phyloP scores from a whole-genome alignment of 768 basidiomycete genomes.

The Sistotremastrum suecicum region DNA sequence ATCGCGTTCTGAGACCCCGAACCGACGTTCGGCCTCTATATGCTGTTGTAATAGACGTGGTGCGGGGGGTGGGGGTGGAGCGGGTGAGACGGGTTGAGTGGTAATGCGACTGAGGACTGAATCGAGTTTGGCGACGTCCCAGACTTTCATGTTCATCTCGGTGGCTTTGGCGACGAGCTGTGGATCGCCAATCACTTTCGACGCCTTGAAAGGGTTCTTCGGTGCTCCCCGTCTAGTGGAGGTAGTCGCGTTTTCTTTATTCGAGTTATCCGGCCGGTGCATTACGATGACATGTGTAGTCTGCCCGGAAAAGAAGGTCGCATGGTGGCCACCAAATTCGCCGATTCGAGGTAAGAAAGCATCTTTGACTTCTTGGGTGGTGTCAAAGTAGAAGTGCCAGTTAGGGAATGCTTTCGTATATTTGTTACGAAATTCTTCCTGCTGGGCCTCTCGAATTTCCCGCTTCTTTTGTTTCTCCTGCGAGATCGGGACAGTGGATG shows the following conservation, averaged over 20 bases:
- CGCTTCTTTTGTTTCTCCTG: conserved; percentile 32
- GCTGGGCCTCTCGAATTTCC: conserved; percentile 38
- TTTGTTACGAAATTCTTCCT: conserved; percentile 67
- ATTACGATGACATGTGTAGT: conserved; percentile 78
- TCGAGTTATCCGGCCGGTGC: conserved; percentile 16
- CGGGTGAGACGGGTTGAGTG: conserved; percentile 15
- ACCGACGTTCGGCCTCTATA: conserved; percentile 60
- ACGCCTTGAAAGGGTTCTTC: conserved; percentile 11
- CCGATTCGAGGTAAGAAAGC: background rate
- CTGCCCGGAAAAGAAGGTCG: conserved; percentile 78
- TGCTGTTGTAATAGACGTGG: conserved; percentile 29
- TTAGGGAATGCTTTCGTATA: conserved; percentile 75
- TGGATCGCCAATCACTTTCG: conserved; percentile 20
- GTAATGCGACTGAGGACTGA: conserved; percentile 47
- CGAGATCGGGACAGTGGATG: background rate
- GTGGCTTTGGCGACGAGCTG: conserved; percentile 53
- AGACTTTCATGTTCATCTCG: conserved; percentile 71
- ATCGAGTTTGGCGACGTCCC: conserved; percentile 59
- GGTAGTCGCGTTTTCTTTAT: conserved; percentile 54
- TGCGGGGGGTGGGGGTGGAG: conserved; percentile 17
- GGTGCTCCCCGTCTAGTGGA: background rate
- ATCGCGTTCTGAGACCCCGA: conserved; percentile 85
- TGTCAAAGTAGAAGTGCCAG: conserved; percentile 79
- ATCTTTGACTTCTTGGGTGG: conserved; percentile 12
- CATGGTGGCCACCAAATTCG: conserved; percentile 38